These are phyloP conservation scores for Colletotrichum paranaense DNA, from an alignment of 2,329 filamentous ascomycete species.

Conservation along the genomic window DNA sequence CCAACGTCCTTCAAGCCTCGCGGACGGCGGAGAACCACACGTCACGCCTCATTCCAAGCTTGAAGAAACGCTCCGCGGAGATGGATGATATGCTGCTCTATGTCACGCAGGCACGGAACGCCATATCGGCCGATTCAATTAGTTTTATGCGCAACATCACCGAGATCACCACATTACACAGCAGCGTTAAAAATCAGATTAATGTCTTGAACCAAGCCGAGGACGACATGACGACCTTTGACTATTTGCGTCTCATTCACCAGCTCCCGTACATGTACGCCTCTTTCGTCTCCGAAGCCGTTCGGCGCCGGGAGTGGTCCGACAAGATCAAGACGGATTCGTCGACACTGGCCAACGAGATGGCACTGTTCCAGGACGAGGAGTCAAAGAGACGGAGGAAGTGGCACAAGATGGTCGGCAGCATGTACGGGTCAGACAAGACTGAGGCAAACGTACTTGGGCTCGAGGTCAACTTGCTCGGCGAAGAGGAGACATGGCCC, in stretches of 20 bases:
- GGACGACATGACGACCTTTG: conserved; percentile 83
- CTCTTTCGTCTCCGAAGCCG: conserved; percentile 86
- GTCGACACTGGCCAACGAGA: conserved; percentile 88
- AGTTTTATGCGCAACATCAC: conserved; percentile 87
- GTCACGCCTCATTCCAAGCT: conserved; percentile 68
- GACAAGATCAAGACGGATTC: conserved; percentile 92
- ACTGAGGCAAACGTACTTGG: conserved; percentile 77
- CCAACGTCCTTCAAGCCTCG: conserved; percentile 70
- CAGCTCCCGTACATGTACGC: conserved; percentile 91
- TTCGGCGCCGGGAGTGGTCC: conserved; percentile 88
- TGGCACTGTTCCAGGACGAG: conserved; percentile 92
- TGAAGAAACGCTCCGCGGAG: conserved; percentile 66
- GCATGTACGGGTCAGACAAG: conserved; percentile 74
- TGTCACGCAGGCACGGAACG: conserved; percentile 75
- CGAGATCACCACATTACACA: conserved; percentile 80
- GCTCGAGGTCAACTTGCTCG: conserved; percentile 86
- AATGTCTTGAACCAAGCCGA: conserved; percentile 77
- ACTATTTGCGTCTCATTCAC: conserved; percentile 82
- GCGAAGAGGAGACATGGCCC: conserved; percentile 86
- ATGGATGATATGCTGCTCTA: conserved; percentile 71
- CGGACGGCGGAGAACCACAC: conserved; percentile 74
- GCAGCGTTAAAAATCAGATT: conserved; percentile 78
- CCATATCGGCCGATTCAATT: conserved; percentile 72
- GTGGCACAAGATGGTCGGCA: conserved; percentile 89
- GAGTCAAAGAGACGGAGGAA: conserved; percentile 88